Conservation (phyloP, 2,329 filamentous ascomycete genomes). For the Alternaria consortialis region DNA sequence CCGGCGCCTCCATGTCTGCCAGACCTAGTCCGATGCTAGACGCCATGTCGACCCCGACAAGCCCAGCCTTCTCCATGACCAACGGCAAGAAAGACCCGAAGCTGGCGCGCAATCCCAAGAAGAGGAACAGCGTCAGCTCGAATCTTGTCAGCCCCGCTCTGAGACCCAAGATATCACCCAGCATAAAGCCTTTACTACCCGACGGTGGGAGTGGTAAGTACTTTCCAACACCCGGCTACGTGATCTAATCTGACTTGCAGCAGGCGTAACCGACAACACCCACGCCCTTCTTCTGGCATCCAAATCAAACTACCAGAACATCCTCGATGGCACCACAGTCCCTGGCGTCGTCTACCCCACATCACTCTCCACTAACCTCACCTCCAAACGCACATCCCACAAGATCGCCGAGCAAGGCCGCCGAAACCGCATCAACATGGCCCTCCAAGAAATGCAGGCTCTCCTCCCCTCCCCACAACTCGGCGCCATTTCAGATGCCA, state of each 20-base stretch:
- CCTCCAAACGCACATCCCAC: slow-evolving; percentile 95
- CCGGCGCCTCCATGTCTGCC: slow-evolving; percentile 42
- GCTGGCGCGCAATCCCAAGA: slow-evolving; percentile 46
- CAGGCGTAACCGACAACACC: slow-evolving; percentile 63
- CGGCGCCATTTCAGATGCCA: slow-evolving; percentile 34
- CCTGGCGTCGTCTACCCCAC: slow-evolving; percentile 91
- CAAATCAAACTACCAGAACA: slow-evolving; percentile 98
- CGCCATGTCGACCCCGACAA: slow-evolving; percentile 62
- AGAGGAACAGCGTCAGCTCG: slow-evolving; percentile 64
- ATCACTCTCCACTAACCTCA: slow-evolving; percentile 89
- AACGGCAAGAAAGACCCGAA: slow-evolving; percentile 46
- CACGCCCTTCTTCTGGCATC: slow-evolving; percentile 82
- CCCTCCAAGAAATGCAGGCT: slow-evolving; percentile 87
- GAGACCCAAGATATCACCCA: slow-evolving; percentile 88
- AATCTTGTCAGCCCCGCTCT: slow-evolving; percentile 86
- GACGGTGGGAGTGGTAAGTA: slow-evolving; percentile 64
- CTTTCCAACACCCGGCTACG: neutral
- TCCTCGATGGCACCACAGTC: slow-evolving; percentile 89
- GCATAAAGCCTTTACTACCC: slow-evolving; percentile 88
- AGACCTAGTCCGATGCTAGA: slow-evolving; percentile 62
- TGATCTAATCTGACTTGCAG: slow-evolving; percentile 23
- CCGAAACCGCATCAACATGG: slow-evolving; percentile 92
- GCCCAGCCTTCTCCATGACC: slow-evolving; percentile 42
- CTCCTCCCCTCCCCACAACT: slow-evolving; percentile 72
- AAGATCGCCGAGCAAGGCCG: slow-evolving; percentile 98